A percentile compares a stretch with the other conserved stretches of the same genome.
Evolutionary conservation across 352 stramenopile genomes (phyloP).

Genomic region (Pythium aphanidermatum): DNA sequence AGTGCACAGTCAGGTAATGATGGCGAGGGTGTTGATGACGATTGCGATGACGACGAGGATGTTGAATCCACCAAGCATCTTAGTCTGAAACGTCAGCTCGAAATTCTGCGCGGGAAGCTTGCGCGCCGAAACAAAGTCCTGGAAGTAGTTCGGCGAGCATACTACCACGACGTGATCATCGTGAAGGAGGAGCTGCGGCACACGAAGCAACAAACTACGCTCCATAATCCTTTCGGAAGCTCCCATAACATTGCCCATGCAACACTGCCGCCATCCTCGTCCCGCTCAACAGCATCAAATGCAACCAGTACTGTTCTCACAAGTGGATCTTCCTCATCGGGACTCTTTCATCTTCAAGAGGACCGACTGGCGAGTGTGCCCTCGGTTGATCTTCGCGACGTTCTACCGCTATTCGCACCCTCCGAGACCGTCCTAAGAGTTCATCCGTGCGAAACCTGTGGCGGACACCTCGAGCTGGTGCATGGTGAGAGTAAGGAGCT

Average conservation of each 20-base stretch:
- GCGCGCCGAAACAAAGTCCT: slow-evolving; percentile 66
- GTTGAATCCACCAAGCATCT: slow-evolving; percentile 31
- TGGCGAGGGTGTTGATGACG: slow-evolving; percentile 2
- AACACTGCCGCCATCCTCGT: slow-evolving; percentile 8
- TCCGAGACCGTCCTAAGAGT: slow-evolving; percentile 67
- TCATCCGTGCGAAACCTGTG: slow-evolving; percentile 66
- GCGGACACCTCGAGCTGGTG: slow-evolving; percentile 68
- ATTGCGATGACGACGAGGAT: slow-evolving; percentile 22
- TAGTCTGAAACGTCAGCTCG: slow-evolving; percentile 34
- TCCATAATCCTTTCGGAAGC: background rate
- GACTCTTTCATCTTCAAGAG: slow-evolving; percentile 21
- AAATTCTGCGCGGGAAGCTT: slow-evolving; percentile 65
- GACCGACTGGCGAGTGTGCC: slow-evolving; percentile 52
- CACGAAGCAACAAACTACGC: background rate
- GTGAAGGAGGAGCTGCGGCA: slow-evolving; percentile 75
- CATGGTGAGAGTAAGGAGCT: slow-evolving; percentile 80
- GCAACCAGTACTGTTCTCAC: background rate
- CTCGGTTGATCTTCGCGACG: slow-evolving; percentile 65
- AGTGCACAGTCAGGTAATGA: slow-evolving; percentile 1
- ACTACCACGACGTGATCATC: slow-evolving; percentile 80
- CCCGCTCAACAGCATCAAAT: slow-evolving; percentile 10
- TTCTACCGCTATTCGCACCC: slow-evolving; percentile 62
- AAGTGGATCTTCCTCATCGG: background rate
- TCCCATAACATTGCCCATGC: background rate
- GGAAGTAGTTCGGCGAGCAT: slow-evolving; percentile 65